Percentiles rank a stretch among this genome's conserved stretches.
Evolutionary conservation across 345 rosid genomes (phyloP).

Genomic region (Gossypium raimondii): DNA sequence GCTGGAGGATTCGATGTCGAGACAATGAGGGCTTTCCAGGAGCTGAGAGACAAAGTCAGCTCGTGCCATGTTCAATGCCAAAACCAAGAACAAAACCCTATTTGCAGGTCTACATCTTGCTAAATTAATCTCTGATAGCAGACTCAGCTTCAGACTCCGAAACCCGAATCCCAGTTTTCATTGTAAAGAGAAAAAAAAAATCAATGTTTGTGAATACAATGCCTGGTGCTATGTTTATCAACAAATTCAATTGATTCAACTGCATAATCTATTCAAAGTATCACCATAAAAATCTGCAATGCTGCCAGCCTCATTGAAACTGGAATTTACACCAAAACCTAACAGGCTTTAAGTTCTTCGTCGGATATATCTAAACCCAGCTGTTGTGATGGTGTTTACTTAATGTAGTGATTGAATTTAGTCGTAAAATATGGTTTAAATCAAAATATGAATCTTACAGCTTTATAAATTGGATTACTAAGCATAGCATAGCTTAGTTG

Average conservation of each 20-base stretch:
- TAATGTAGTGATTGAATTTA: not conserved
- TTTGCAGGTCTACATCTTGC: conserved; percentile 55
- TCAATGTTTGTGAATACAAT: conserved; percentile 21
- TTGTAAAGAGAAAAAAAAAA: conserved; percentile 24
- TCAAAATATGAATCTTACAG: not conserved
- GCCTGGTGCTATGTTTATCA: conserved; percentile 2
- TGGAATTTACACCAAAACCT: not conserved
- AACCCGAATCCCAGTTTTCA: not conserved
- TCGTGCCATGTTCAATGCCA: conserved; percentile 69
- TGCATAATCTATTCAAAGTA: not conserved
- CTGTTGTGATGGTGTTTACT: not conserved
- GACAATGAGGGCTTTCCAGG: conserved; percentile 93
- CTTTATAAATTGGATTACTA: not conserved
- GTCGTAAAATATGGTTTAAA: too few species aligned
- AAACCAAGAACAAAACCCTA: conserved; percentile 59
- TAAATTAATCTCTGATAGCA: conserved; percentile 46
- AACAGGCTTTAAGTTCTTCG: not conserved
- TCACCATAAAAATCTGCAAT: too few species aligned
- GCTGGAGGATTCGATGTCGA: conserved; percentile 97
- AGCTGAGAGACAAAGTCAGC: conserved; percentile 86
- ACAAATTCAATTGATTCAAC: not conserved
- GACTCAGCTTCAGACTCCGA: conserved; percentile 49
- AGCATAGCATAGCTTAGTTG: not conserved
- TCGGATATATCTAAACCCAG: conserved; percentile 2
- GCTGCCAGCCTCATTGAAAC: not conserved